Percentiles rank a stretch among this genome's conserved stretches.
Evolutionary conservation across 768 basidiomycete species (phyloP).

Genomic region (Suillus weaverae): DNA sequence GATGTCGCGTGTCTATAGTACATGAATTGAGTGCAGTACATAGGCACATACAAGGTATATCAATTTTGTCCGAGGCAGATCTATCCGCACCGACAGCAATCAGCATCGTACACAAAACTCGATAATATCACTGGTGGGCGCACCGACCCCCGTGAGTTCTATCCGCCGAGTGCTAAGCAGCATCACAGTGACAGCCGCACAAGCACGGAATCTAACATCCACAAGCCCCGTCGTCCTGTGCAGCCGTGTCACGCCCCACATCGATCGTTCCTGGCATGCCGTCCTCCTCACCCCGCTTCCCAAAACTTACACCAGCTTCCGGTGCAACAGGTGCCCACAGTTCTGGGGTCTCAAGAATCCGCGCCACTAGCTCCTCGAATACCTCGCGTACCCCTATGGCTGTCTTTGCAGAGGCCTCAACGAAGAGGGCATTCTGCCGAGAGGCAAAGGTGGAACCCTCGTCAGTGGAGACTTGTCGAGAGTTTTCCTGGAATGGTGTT

Average conservation of each 20-base stretch:
- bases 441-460: constrained; percentile 82
- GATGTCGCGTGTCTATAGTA: constrained; percentile 1
- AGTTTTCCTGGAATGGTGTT: constrained; percentile 65
- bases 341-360: constrained; percentile 81
- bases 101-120: background rate
- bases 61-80: background rate
- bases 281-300: constrained; percentile 14
- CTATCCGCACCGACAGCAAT: background rate
- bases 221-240: background rate
- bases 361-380: constrained; percentile 73
- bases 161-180: background rate
- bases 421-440: constrained; percentile 80
- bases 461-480: constrained; percentile 76
- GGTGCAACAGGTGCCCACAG: constrained; percentile 57
- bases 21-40: background rate
- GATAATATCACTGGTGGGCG: background rate
- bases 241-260: constrained; percentile 14
- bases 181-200: background rate
- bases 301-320: constrained; percentile 11
- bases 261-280: constrained; percentile 48
- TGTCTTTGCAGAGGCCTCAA: constrained; percentile 94
- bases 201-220: background rate
- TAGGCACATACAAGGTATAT: constrained; percentile 3
- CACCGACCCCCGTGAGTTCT: background rate
- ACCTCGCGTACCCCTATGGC: constrained; percentile 78